These are phyloP conservation scores for Cucurbita argyrosperma DNA, from an alignment of 306 rosid species.

Conservation along the genomic window DNA sequence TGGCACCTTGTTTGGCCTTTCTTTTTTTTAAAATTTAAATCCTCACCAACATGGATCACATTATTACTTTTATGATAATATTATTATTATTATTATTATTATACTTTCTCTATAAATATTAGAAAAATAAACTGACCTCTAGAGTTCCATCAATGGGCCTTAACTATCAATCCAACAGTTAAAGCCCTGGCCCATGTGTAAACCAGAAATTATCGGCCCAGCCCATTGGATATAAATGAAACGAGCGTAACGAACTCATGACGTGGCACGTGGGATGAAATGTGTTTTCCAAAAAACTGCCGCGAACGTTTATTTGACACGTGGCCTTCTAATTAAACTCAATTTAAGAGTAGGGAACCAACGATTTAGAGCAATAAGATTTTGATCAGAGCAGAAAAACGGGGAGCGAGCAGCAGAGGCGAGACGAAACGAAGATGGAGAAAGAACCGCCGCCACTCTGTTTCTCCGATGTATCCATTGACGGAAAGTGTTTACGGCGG, in stretches of 20 bases:
- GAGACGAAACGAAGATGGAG: slow-evolving; percentile 18
- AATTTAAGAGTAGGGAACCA: no score
- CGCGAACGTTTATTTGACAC: neutral
- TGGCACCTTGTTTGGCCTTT: neutral
- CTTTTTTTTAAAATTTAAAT: neutral
- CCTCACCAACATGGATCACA: neutral
- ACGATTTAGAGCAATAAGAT: neutral
- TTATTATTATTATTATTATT: no score
- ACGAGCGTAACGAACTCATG: neutral
- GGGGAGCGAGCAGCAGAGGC: slow-evolving; percentile 10
- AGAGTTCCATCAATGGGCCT: neutral
- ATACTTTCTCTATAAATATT: neutral
- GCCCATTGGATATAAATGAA: neutral
- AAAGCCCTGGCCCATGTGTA: neutral
- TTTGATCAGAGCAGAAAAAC: neutral
- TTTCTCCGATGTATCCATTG: slow-evolving; percentile 41
- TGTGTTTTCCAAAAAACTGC: neutral
- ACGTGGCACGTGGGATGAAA: neutral
- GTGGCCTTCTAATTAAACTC: neutral
- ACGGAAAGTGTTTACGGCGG: slow-evolving; percentile 62
- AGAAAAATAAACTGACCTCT: neutral
- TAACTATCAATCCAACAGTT: neutral
- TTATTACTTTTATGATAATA: neutral
- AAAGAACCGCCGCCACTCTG: slow-evolving; percentile 13
- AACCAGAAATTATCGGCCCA: neutral